phyloP scores from a whole-genome alignment of 176 grass and related monocot genomes.

The Themeda triandra region DNA sequence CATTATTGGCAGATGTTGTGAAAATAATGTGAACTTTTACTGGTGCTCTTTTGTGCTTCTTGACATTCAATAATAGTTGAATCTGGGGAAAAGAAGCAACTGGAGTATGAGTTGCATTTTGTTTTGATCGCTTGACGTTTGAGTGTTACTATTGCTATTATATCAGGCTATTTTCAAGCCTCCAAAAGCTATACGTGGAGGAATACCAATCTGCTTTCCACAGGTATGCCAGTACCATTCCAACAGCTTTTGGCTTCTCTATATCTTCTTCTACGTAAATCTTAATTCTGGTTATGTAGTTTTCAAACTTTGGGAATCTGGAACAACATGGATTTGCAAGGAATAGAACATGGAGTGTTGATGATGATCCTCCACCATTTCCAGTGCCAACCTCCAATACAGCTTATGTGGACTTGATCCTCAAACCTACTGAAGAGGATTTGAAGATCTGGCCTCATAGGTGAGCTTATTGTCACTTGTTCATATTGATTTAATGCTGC shows the following conservation, averaged over 20 bases:
- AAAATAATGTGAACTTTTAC: conserved; percentile 5
- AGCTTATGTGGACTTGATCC: conserved; percentile 69
- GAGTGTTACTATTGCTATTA: conserved; percentile 23
- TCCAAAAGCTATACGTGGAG: conserved; percentile 82
- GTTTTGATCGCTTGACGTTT: conserved; percentile 17
- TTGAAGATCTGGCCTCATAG: conserved; percentile 85
- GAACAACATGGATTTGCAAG: conserved; percentile 89
- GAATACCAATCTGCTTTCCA: conserved; percentile 90
- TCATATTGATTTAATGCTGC: conserved; percentile 18
- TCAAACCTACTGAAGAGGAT: conserved; percentile 85
- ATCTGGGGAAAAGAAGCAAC: neutral
- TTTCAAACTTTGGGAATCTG: conserved; percentile 71
- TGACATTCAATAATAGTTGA: conserved; percentile 15
- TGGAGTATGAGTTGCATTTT: neutral
- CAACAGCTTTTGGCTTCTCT: conserved; percentile 18
- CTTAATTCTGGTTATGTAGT: conserved; percentile 53
- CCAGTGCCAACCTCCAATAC: conserved; percentile 49
- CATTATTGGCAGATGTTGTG: neutral
- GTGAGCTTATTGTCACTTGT: conserved; percentile 33
- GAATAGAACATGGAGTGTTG: conserved; percentile 67
- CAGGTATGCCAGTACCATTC: conserved; percentile 43
- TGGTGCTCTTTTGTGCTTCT: conserved; percentile 15
- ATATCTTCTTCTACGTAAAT: conserved; percentile 19
- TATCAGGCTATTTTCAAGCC: conserved; percentile 76
- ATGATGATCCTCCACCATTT: conserved; percentile 65